Evolutionary conservation across 495 filamentous ascomycete genomes (phyloP), one percentile per base, ranked within the genome.

Genomic region (Aspergillus ostianus): DNA sequence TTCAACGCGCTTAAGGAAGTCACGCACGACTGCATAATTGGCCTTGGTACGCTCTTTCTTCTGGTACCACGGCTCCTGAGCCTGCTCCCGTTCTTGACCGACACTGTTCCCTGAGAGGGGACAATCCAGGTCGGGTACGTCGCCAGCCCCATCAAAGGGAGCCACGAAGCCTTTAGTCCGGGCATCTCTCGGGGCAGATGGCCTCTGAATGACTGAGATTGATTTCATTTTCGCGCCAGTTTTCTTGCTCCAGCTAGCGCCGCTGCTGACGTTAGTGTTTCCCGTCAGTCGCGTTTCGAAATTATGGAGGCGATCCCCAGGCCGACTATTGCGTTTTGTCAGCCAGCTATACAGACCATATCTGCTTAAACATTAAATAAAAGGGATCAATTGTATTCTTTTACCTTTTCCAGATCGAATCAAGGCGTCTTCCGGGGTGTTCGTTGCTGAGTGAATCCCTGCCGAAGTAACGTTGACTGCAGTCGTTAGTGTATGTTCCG

Each of bases 1-100:
- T 36, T 58, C 32, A 44, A 65, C 47, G 13, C 49, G 55, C 12
- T 32, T 55, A 21, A 65, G 62, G 20, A 65, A 65, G 23, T 46
- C 55, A 7, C 49, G 55, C 17, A 65, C 20, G 6, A 51, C 51
- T 10, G 32, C 47, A 19, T 45, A 41, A 32, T 32, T 53, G 9
- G 59, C 56, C 23, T 51, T 32, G 49, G 18, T 17, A 49, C 63
- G 59, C 20, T 51, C 21, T 41, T 52, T 53, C 26, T 52, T 53
- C 17, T 30, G 12, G 26, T 59, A 57, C 59, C 63, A 65, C 3
- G 23, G 46, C 36, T 15, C 36, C 4, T 4, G 12, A 15, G 13
- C 36, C 36, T 41, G 36, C 12, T 4, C 36, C 10, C 7, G 32
- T 6, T 36, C 32, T 5, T 36, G 32, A 12, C 12, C 32, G 10